A percentile compares a stretch with the other conserved stretches of the same genome.
These are phyloP conservation scores for Auricularia cornea DNA, from an alignment of 768 basidiomycete genomes.

Conservation along the genomic window DNA sequence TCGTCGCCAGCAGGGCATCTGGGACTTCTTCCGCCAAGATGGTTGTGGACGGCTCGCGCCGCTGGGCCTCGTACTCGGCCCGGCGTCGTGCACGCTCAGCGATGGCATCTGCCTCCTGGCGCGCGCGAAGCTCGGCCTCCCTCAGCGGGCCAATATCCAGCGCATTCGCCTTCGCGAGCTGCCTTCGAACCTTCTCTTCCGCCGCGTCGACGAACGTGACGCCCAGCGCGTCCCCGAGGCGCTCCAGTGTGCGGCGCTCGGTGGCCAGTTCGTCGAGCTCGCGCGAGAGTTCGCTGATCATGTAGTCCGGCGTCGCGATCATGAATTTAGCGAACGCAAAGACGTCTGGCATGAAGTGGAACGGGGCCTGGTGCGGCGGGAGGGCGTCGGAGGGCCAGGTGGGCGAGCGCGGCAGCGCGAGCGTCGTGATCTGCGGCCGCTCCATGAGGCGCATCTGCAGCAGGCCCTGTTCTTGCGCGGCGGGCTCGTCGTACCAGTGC, in stretches of 20 bases:
- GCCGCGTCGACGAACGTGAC: constrained; percentile 74
- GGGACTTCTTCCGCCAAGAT: constrained; percentile 36
- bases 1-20: constrained; percentile 46
- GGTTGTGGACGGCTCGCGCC: constrained; percentile 11
- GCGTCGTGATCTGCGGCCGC: constrained; percentile 88
- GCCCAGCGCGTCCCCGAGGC: constrained; percentile 68
- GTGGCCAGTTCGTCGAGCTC: constrained; percentile 65
- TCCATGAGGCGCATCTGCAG: constrained; percentile 86
- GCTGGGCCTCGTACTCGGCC: constrained; percentile 8
- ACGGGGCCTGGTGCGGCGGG: constrained; percentile 88
- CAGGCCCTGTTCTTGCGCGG: not conserved
- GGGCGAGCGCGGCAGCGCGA: constrained; percentile 82
- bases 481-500: constrained; percentile 68
- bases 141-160: constrained; percentile 62
- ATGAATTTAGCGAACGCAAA: constrained; percentile 86
- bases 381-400: constrained; percentile 94
- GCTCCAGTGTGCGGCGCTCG: constrained; percentile 59
- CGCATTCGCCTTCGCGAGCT: constrained; percentile 71
- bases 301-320: constrained; percentile 85
- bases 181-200: constrained; percentile 62
- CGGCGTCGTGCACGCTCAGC: constrained; percentile 33
- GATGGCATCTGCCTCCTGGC: constrained; percentile 48
- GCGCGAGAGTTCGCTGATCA: constrained; percentile 60
- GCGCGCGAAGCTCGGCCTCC: constrained; percentile 54
- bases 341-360: constrained; percentile 92